Conservation (phyloP, 1,139 yeast species). For the Spathaspora sp. region DNA sequence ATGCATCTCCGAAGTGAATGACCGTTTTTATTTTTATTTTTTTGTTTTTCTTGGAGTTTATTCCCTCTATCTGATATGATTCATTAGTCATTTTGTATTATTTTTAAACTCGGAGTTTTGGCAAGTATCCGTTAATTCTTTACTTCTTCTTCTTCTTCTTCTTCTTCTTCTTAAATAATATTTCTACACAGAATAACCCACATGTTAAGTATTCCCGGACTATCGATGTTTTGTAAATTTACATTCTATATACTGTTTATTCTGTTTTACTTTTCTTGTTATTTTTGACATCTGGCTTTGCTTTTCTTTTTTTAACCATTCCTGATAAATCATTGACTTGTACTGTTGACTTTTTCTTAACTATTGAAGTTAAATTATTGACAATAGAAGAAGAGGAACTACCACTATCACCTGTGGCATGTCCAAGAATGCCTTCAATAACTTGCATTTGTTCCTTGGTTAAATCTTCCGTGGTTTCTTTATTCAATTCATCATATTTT, state of each 20-base stretch:
- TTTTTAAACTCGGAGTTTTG: background rate
- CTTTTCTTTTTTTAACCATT: slow-evolving; percentile 34
- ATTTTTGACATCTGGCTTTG: slow-evolving; percentile 12
- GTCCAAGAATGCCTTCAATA: slow-evolving; percentile 64
- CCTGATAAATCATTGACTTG: slow-evolving; percentile 38
- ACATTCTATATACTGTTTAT: background rate
- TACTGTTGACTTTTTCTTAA: slow-evolving; percentile 15
- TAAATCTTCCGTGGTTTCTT: slow-evolving; percentile 51
- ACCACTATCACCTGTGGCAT: slow-evolving; percentile 22
- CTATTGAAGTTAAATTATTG: slow-evolving; percentile 12
- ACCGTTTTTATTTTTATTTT: background rate
- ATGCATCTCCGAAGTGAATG: background rate
- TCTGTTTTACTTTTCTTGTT: slow-evolving; percentile 8
- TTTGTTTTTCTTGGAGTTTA: background rate
- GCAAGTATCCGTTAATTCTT: background rate
- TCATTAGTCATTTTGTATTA: background rate
- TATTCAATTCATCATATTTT: slow-evolving; percentile 52
- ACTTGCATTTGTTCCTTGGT: slow-evolving; percentile 58
- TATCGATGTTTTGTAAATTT: too few relatives aligned
- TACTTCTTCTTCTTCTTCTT: too few relatives aligned
- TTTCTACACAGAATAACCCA: too few relatives aligned
- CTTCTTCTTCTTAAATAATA: background rate
- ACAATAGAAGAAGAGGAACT: slow-evolving; percentile 5
- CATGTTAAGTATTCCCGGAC: too few relatives aligned
- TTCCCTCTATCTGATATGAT: background rate